phyloP scores from a whole-genome alignment of 495 filamentous ascomycete species.

The Xylaria curta region DNA sequence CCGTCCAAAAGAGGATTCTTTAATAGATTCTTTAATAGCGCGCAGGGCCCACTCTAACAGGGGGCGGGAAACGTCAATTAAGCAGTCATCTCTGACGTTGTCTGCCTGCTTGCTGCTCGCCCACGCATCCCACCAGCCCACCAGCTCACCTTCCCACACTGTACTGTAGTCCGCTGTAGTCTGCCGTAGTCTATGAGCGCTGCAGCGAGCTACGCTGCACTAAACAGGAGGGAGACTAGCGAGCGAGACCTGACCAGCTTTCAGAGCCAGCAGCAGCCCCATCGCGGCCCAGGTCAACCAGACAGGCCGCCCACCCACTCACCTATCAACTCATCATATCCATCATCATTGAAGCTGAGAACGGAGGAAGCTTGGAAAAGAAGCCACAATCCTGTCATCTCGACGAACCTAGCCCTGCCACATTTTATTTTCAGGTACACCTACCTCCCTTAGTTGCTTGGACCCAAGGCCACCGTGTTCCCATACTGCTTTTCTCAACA shows the following conservation, averaged over 20 bases:
- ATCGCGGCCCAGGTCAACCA: conserved; percentile 17
- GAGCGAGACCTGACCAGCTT: conserved; percentile 4
- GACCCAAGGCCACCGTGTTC: conserved; percentile 9
- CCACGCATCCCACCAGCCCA: conserved; percentile 1
- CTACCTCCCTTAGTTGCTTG: conserved; percentile 14
- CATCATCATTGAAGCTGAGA: conserved; percentile 21
- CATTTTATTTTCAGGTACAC: conserved; percentile 23
- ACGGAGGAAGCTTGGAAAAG: conserved; percentile 11
- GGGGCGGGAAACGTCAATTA: conserved; percentile 11
- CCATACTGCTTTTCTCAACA: neutral
- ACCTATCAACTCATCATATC: conserved; percentile 16
- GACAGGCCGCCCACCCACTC: conserved; percentile 5
- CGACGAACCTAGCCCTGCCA: conserved; percentile 22
- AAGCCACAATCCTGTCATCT: conserved; percentile 22
- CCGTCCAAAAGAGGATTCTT: conserved; percentile 3
- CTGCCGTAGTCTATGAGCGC: neutral
- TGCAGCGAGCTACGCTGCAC: neutral
- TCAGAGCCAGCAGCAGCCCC: conserved; percentile 9
- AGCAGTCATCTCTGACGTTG: conserved; percentile 22
- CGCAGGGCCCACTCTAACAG: neutral
- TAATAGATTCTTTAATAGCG: conserved; percentile 17
- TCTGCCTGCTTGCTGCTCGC: neutral
- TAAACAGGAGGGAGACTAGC: neutral
- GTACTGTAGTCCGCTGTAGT: neutral
- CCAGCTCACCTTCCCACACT: conserved; percentile 15